Evolutionary conservation across 2,329 filamentous ascomycete species (phyloP).

Genomic region (Cytospora mali): DNA sequence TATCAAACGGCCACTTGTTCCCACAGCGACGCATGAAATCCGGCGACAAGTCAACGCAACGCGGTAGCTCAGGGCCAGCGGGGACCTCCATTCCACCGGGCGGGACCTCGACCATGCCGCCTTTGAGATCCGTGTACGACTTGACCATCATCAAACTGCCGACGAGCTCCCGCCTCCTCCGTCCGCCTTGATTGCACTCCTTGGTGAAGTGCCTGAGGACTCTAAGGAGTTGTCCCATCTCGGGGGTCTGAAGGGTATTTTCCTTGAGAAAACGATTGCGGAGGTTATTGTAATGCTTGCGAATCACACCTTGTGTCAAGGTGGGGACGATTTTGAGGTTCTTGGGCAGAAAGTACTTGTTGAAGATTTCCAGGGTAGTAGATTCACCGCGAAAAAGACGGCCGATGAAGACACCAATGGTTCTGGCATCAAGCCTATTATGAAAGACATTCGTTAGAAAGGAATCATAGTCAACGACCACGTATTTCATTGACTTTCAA

Average conservation of each 20-base stretch:
- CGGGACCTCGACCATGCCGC: neutral
- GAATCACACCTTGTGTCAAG: neutral
- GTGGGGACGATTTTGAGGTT: neutral
- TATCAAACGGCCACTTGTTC: neutral
- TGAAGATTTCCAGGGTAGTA: neutral
- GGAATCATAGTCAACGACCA: neutral
- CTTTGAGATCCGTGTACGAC: neutral
- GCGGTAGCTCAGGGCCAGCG: neutral
- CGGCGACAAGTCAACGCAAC: neutral
- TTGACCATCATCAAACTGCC: neutral
- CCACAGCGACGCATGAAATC: neutral
- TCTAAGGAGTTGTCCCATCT: neutral
- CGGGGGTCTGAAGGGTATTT: neutral
- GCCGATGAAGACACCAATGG: conserved; percentile 6
- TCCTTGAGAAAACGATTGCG: neutral
- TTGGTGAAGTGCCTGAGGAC: neutral
- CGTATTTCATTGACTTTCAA: no score
- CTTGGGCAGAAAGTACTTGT: conserved; percentile 7
- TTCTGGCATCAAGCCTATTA: neutral
- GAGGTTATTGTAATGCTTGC: neutral
- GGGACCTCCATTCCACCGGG: neutral
- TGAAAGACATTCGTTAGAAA: neutral
- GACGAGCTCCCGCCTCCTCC: neutral
- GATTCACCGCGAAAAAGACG: conserved; percentile 8
- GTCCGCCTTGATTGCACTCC: neutral